A percentile compares a stretch with the other conserved stretches of the same genome.
phyloP scores from a whole-genome alignment of 2,329 filamentous ascomycete species.

The Cytospora paraplurivora region DNA sequence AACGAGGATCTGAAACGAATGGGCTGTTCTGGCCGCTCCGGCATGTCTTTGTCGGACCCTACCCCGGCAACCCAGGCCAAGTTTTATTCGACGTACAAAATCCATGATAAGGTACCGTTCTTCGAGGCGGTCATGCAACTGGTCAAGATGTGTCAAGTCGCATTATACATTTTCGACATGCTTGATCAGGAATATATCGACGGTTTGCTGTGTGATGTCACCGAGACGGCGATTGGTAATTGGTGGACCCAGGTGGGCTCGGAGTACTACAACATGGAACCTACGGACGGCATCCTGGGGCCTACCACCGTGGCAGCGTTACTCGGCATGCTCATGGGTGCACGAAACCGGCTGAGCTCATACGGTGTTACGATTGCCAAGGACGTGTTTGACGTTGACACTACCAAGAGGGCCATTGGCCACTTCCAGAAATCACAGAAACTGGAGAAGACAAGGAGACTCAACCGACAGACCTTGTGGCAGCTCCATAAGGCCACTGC shows the following conservation, averaged over 20 bases:
- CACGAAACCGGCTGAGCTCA: slow-evolving; percentile 84
- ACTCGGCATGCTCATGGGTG: slow-evolving; percentile 85
- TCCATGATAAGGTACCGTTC: slow-evolving; percentile 78
- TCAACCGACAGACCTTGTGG: slow-evolving; percentile 83
- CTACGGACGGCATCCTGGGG: slow-evolving; percentile 87
- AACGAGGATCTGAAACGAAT: slow-evolving; percentile 93
- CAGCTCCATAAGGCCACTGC: slow-evolving; percentile 81
- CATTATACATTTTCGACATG: slow-evolving; percentile 84
- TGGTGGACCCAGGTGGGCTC: slow-evolving; percentile 96
- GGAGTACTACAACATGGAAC: slow-evolving; percentile 90
- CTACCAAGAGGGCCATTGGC: slow-evolving; percentile 79
- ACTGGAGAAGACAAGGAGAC: slow-evolving; percentile 71
- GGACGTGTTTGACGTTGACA: slow-evolving; percentile 85
- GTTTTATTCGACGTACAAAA: slow-evolving; percentile 88
- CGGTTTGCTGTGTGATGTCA: slow-evolving; percentile 88
- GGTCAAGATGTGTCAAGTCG: slow-evolving; percentile 87
- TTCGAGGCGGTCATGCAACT: slow-evolving; percentile 81
- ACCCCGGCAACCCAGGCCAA: slow-evolving; percentile 83
- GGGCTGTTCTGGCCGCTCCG: slow-evolving; percentile 87
- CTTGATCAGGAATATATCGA: slow-evolving; percentile 88
- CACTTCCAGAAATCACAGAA: slow-evolving; percentile 91
- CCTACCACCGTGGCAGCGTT: slow-evolving; percentile 89
- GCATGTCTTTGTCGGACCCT: slow-evolving; percentile 77
- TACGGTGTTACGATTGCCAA: slow-evolving; percentile 83
- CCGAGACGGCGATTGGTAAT: slow-evolving; percentile 84